Evolutionary conservation across 1,139 yeast genomes (phyloP).

Genomic region (Yueomyces sp.): DNA sequence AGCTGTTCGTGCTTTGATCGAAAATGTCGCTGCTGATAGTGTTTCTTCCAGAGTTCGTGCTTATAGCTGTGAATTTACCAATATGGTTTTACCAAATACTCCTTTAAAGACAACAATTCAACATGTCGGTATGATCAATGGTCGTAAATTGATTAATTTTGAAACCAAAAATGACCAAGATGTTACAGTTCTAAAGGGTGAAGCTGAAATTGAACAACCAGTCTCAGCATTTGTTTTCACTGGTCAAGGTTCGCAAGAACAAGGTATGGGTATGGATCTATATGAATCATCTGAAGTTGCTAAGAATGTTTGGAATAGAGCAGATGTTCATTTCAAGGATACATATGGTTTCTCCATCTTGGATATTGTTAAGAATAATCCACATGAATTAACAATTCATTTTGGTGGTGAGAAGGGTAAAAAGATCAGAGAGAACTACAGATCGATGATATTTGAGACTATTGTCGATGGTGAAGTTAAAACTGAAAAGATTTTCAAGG

Average conservation of each 20-base stretch:
- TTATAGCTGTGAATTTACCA: conserved; percentile 79
- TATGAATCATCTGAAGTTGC: conserved; percentile 88
- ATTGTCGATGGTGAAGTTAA: conserved; percentile 73
- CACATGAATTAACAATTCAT: conserved; percentile 87
- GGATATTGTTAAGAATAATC: conserved; percentile 91
- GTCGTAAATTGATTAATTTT: conserved; percentile 92
- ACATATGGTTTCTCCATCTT: conserved; percentile 95
- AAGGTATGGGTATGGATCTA: conserved; percentile 99
- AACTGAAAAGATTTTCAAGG: conserved; percentile 92
- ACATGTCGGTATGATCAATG: conserved; percentile 97
- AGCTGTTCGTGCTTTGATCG: conserved; percentile 86
- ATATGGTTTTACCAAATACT: conserved; percentile 97
- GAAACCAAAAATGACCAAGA: conserved; percentile 78
- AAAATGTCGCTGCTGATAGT: conserved; percentile 97
- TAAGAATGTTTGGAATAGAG: conserved; percentile 93
- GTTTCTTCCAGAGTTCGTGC: conserved; percentile 94
- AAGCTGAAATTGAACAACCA: conserved; percentile 98
- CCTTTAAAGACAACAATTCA: conserved; percentile 77
- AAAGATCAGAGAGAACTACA: conserved; percentile 85
- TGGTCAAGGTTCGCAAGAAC: conserved; percentile 99
- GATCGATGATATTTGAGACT: conserved; percentile 95
- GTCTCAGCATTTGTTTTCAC: conserved; percentile 93
- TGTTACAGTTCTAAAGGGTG: conserved; percentile 74
- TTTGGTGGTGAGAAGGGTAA: conserved; percentile 98
- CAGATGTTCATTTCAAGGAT: conserved; percentile 81